Conservation (phyloP, 1,284 basidiomycete genomes). For the Marasmius tenuissimus region DNA sequence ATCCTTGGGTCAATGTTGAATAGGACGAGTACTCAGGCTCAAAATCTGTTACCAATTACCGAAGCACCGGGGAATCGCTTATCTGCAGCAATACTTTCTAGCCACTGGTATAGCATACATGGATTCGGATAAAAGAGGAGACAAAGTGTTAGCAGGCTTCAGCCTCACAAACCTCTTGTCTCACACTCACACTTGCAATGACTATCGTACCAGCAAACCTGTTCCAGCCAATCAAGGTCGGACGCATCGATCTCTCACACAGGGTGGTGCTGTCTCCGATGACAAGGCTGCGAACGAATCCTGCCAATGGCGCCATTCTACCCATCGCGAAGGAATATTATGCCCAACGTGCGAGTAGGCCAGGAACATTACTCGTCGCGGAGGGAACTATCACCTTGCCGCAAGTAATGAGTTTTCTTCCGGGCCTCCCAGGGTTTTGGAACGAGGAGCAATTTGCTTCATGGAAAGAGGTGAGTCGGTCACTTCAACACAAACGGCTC, state of each 20-base stretch:
- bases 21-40: no score
- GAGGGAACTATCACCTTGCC: slow-evolving; percentile 42
- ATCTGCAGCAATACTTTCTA: no score
- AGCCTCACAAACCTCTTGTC: no score
- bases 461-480: slow-evolving; percentile 39
- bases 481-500: no score
- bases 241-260: slow-evolving; percentile 39
- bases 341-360: slow-evolving; percentile 36
- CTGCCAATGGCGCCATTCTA: slow-evolving; percentile 10
- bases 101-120: no score
- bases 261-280: slow-evolving; percentile 50
- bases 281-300: slow-evolving; percentile 27
- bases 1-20: no score
- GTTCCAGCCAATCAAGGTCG: slow-evolving; percentile 46
- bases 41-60: no score
- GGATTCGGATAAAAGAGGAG: no score
- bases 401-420: slow-evolving; percentile 30
- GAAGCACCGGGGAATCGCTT: no score
- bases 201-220: slow-evolving; percentile 20
- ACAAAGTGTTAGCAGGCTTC: no score
- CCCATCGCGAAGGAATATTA: slow-evolving; percentile 40
- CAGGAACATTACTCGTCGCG: slow-evolving; percentile 44
- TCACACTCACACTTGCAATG: no score
- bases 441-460: slow-evolving; percentile 37
- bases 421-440: slow-evolving; percentile 39